Percentiles rank a stretch among this genome's conserved stretches.
phyloP scores from a whole-genome alignment of 305 asterid species.

The Fraxinus nigra region DNA sequence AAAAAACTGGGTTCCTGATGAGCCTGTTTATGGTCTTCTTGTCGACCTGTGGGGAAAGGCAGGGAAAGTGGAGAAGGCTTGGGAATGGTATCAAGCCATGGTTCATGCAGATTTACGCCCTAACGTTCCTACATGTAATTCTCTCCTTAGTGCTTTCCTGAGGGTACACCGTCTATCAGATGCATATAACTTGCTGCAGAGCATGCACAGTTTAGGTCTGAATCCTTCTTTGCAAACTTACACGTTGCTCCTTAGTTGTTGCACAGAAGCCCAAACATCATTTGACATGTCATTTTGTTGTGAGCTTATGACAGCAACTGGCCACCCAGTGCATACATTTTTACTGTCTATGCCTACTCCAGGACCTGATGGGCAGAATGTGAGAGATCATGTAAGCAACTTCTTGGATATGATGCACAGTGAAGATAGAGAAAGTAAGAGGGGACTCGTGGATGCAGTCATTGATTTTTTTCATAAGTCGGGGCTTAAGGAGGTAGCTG shows the following conservation, averaged over 20 bases:
- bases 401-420: conserved; percentile 90
- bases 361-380: conserved; percentile 85
- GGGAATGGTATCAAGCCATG: conserved; percentile 92
- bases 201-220: conserved; percentile 74
- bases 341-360: conserved; percentile 78
- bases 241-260: conserved; percentile 83
- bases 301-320: conserved; percentile 72
- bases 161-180: conserved; percentile 80
- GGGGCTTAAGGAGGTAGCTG: conserved; percentile 94
- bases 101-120: conserved; percentile 75
- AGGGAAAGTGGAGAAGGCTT: conserved; percentile 83
- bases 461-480: conserved; percentile 86
- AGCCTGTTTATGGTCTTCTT: conserved; percentile 89
- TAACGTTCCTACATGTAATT: conserved; percentile 91
- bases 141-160: conserved; percentile 84
- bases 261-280: conserved; percentile 78
- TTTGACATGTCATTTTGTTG: conserved; percentile 68
- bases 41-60: conserved; percentile 94
- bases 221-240: conserved; percentile 84
- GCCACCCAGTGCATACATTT: conserved; percentile 86
- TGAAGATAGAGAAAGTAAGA: conserved; percentile 90
- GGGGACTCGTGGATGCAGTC: conserved; percentile 87
- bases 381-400: conserved; percentile 66
- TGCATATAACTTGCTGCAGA: conserved; percentile 68
- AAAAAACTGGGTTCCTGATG: conserved; percentile 95